A percentile compares a stretch with the other conserved stretches of the same genome.
Conservation (phyloP, 176 grass and related monocot species). For the Phoenix roebelenii region DNA sequence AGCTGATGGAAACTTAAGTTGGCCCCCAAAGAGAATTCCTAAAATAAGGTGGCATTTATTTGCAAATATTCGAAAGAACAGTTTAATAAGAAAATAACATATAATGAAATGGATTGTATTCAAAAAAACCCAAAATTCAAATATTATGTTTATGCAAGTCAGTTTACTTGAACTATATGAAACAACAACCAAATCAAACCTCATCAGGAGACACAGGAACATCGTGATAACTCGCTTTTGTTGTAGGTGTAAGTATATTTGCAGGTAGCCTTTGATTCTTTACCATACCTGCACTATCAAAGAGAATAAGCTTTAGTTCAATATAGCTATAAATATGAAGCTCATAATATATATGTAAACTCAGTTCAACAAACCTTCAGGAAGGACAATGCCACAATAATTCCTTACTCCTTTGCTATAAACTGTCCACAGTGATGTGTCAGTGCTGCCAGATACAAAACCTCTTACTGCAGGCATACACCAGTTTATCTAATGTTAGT, state of each 20-base stretch:
- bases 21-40: too few species aligned
- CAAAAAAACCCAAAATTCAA: too few species aligned
- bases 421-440: constrained; percentile 92
- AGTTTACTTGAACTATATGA: too few species aligned
- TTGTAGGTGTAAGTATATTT: constrained; percentile 93
- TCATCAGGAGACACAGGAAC: constrained; percentile 77
- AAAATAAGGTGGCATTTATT: too few species aligned
- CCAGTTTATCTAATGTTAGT: constrained; percentile 1
- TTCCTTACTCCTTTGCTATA: constrained; percentile 79
- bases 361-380: constrained; percentile 36
- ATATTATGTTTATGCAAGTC: too few species aligned
- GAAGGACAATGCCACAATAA: constrained; percentile 87
- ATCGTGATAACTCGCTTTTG: constrained; percentile 82
- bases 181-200: constrained; percentile 27
- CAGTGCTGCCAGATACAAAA: constrained; percentile 90
- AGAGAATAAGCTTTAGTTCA: neutral
- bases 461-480: constrained; percentile 58
- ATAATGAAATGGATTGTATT: too few species aligned
- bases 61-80: too few species aligned
- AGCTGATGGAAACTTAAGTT: too few species aligned
- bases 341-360: neutral
- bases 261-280: constrained; percentile 68
- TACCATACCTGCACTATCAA: constrained; percentile 49
- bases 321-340: neutral
- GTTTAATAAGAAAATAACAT: too few species aligned